Base-by-base conservation (phyloP, 805 yeast species). In the Nakazawaea ishiwadae region DNA sequence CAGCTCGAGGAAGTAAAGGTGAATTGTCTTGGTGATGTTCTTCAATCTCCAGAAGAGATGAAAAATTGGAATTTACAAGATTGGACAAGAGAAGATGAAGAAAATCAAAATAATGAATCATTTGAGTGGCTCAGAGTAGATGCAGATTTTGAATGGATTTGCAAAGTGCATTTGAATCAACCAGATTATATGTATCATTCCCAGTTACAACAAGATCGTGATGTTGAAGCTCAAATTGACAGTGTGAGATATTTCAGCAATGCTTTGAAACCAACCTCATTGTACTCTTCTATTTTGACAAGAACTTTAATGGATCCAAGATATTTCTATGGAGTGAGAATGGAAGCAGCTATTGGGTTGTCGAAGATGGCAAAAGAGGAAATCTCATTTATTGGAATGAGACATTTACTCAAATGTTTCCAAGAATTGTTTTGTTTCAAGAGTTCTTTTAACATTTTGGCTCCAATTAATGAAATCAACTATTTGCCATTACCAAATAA, bases 111-210 rank as follows among this genome's bases (percentile, higher is more conserved):
- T 17, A 79, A 77, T 51, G 97, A 91, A 52, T 96, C 96, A 0
- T 93, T 89, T 61, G 99, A 93, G 54, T 93, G 99, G 99, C 72
- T 93, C 29, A 71, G 99, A 51, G 86, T 91, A n/a, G 99, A 93
- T 63, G 90, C 97, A 0, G 99, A 93, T 59, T 85, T 83, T 53
- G 99, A 93, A 59, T 93, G 99, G 99, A 83, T 93, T 37, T 87
- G 95, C 46, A 77, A 76, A 49, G 68, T 87, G 17, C 72, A 79
- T 44, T 77, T 93, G 26, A 86, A 81, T 51, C 96, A 90, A 60
- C 95, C 96, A 0, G 97, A 89, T 52, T 84, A 88, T 55, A 93
- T 93, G 97, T 93, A 76, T 57, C 85, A 88, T 1, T 86, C 98
- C 0, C 99, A 93, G 55, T 64, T 93, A 23, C 93, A 86, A 51